Conservation (phyloP, 1,284 basidiomycete species). For the Marasmius oreades region DNA sequence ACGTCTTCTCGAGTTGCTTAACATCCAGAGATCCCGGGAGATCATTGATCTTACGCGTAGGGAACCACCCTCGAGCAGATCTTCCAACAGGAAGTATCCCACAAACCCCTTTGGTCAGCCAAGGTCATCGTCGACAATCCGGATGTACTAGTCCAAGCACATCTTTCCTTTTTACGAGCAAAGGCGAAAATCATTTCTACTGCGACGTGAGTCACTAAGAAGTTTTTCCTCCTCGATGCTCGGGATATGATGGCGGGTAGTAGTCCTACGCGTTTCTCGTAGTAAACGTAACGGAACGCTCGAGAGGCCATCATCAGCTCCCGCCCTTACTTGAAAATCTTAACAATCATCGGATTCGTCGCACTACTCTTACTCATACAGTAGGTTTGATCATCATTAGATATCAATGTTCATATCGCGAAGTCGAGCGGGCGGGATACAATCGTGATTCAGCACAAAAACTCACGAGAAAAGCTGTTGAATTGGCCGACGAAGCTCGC, state of each 20-base stretch:
- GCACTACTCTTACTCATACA: too few species aligned
- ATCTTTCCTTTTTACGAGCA: conserved; percentile 56
- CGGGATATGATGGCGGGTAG: too few species aligned
- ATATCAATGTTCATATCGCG: conserved; percentile 60
- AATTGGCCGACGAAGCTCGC: conserved; percentile 45
- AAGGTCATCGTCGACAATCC: conserved; percentile 52
- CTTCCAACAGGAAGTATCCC: conserved; percentile 48
- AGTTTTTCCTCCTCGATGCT: too few species aligned
- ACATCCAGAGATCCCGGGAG: conserved; percentile 32
- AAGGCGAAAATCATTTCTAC: conserved; percentile 61
- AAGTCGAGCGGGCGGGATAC: conserved; percentile 54
- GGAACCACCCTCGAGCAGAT: conserved; percentile 66
- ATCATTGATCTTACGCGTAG: background rate
- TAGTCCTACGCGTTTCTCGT: too few species aligned
- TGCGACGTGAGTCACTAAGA: conserved; percentile 46
- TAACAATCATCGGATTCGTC: too few species aligned
- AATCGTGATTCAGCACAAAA: conserved; percentile 34
- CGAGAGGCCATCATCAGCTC: too few species aligned
- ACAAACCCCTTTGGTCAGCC: conserved; percentile 67
- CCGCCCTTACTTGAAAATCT: too few species aligned
- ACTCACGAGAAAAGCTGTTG: conserved; percentile 55
- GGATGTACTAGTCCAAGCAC: conserved; percentile 49
- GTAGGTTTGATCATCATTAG: too few species aligned
- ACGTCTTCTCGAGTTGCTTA: conserved; percentile 19
- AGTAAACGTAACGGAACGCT: too few species aligned